A percentile compares a stretch with the other conserved stretches of the same genome.
phyloP scores from a whole-genome alignment of 371 early-diverging fungal genomes.

The Mucor lusitanicus region DNA sequence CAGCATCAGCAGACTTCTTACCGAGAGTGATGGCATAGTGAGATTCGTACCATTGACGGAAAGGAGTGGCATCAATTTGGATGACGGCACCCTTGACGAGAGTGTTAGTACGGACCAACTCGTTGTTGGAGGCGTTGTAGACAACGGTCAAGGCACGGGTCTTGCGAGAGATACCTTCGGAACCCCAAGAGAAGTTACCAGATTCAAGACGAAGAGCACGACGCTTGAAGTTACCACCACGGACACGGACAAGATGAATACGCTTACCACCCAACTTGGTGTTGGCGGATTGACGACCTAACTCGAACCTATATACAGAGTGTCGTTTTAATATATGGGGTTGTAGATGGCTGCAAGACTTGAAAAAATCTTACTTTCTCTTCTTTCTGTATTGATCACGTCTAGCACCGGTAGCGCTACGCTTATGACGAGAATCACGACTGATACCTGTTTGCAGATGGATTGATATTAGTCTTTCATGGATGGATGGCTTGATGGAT shows the following conservation, averaged over 20 bases:
- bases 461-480: slow-evolving; percentile 11
- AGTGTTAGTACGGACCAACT: slow-evolving; percentile 99
- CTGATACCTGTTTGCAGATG: slow-evolving; percentile 78
- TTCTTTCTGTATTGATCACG: slow-evolving; percentile 98
- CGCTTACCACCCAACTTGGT: slow-evolving; percentile 97
- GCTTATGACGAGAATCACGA: slow-evolving; percentile 98
- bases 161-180: slow-evolving; percentile 94
- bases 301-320: slow-evolving; percentile 81
- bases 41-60: slow-evolving; percentile 98
- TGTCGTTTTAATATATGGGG: neutral
- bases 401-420: slow-evolving; percentile 98
- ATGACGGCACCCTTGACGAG: slow-evolving; percentile 99
- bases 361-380: slow-evolving; percentile 61
- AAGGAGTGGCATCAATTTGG: slow-evolving; percentile 98
- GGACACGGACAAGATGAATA: slow-evolving; percentile 93
- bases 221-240: slow-evolving; percentile 99
- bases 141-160: slow-evolving; percentile 96
- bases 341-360: neutral
- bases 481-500: slow-evolving; percentile 20
- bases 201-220: slow-evolving; percentile 97
- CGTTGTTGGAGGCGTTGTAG: slow-evolving; percentile 99
- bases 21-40: slow-evolving; percentile 92
- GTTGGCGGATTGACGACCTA: slow-evolving; percentile 97
- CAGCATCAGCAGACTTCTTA: slow-evolving; percentile 74
- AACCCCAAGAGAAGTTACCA: slow-evolving; percentile 99